Conservation (phyloP, 768 basidiomycete genomes). For the Trametes cingulata region DNA sequence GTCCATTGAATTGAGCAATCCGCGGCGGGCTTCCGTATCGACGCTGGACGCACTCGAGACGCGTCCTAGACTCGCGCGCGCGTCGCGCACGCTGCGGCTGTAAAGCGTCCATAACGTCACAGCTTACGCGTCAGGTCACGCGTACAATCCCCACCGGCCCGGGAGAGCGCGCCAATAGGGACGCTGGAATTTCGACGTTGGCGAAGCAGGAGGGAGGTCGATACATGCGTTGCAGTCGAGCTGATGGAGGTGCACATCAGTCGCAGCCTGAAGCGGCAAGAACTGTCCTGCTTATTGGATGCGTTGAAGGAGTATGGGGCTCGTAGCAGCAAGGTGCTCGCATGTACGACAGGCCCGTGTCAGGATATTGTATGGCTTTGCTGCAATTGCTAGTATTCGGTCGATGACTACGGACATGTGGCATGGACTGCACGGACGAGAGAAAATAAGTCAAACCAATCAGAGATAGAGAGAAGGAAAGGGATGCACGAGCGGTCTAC, state of each 20-base stretch:
- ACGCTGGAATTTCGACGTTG: no score
- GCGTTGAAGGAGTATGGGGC: no score
- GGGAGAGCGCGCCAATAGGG: no score
- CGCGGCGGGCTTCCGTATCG: neutral
- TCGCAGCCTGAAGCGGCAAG: no score
- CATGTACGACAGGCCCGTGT: no score
- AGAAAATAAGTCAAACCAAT: neutral
- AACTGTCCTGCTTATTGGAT: no score
- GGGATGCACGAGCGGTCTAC: constrained; percentile 8
- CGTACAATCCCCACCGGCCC: neutral
- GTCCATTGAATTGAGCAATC: neutral
- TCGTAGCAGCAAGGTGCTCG: no score
- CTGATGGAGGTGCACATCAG: no score
- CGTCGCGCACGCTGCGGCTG: neutral
- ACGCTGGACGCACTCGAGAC: neutral
- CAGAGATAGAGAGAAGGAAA: neutral
- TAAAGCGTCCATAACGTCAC: neutral
- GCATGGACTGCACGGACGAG: constrained; percentile 2
- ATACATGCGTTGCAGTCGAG: no score
- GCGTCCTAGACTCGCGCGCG: neutral
- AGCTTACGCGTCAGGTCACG: neutral
- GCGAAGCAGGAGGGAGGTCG: no score
- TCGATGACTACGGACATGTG: constrained; percentile 6
- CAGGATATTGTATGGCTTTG: no score
- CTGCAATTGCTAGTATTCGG: neutral